Percentiles rank a stretch among this genome's conserved stretches.
Evolutionary conservation across 2,329 filamentous ascomycete genomes (phyloP).

Genomic region (Colletotrichum agaves): DNA sequence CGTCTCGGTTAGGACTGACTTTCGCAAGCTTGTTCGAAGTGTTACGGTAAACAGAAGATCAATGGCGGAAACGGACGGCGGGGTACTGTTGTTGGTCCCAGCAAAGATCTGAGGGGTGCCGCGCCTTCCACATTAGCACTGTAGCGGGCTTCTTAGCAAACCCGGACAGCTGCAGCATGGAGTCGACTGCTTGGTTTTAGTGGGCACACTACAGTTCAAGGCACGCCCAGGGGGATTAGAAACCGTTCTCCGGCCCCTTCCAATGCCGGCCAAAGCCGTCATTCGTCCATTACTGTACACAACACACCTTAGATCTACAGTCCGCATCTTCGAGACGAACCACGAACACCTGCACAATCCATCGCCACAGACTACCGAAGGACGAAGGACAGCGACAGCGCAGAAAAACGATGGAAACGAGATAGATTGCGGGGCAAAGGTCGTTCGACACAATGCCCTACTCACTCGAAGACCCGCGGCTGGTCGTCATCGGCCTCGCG

Average conservation of each 20-base stretch:
- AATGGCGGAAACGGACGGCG: conserved; percentile 1
- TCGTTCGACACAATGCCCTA: conserved; percentile 54
- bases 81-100: conserved; percentile 9
- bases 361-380: not conserved
- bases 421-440: conserved; percentile 19
- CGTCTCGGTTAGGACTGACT: no score
- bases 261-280: conserved; percentile 18
- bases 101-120: not conserved
- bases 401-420: conserved; percentile 25
- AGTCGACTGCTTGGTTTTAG: not conserved
- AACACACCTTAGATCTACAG: conserved; percentile 5
- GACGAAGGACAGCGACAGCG: not conserved
- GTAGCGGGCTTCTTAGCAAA: conserved; percentile 7
- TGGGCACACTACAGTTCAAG: not conserved
- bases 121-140: conserved; percentile 4
- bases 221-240: not conserved
- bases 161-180: conserved; percentile 2
- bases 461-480: conserved; percentile 50
- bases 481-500: conserved; percentile 52
- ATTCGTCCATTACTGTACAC: conserved; percentile 1
- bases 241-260: conserved; percentile 8
- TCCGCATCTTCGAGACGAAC: conserved; percentile 10
- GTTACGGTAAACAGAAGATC: not conserved
- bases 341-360: not conserved
- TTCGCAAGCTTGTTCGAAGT: not conserved